Conservation (phyloP, 164 flowering plant species). For the Aristolochia californica region DNA sequence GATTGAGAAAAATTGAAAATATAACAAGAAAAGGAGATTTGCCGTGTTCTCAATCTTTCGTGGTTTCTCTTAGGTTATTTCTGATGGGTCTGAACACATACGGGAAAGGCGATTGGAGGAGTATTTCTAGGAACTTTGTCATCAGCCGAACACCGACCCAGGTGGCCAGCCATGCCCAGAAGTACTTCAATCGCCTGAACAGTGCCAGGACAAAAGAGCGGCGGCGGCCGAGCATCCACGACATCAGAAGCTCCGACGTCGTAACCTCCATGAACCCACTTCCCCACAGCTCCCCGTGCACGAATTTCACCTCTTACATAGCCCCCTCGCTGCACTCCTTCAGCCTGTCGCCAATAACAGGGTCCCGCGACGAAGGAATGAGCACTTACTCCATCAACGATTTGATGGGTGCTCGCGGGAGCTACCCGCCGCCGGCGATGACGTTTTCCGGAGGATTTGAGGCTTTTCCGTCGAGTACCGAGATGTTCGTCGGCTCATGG, state of each 20-base stretch:
- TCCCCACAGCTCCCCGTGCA: neutral
- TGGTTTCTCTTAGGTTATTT: conserved; percentile 12
- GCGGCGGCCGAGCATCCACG: conserved; percentile 11
- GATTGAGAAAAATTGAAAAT: too few species aligned
- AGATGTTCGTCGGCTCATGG: too few species aligned
- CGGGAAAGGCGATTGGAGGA: conserved; percentile 27
- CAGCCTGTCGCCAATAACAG: too few species aligned
- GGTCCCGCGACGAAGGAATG: too few species aligned
- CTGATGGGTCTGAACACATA: conserved; percentile 13
- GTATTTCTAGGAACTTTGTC: conserved; percentile 18
- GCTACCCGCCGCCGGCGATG: too few species aligned
- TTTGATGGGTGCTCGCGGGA: too few species aligned
- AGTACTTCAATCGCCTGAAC: conserved; percentile 11
- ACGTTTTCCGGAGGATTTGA: too few species aligned
- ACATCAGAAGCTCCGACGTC: conserved; percentile 4
- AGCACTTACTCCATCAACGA: too few species aligned
- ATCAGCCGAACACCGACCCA: conserved; percentile 16
- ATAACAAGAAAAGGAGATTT: too few species aligned
- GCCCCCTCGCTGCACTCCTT: too few species aligned
- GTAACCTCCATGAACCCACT: neutral
- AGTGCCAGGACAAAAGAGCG: neutral
- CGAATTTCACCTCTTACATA: neutral
- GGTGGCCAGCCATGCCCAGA: conserved; percentile 27
- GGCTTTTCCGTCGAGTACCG: too few species aligned
- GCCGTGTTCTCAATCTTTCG: neutral